phyloP scores from a whole-genome alignment of 495 filamentous ascomycete genomes.

The Trypethelium eluteriae region DNA sequence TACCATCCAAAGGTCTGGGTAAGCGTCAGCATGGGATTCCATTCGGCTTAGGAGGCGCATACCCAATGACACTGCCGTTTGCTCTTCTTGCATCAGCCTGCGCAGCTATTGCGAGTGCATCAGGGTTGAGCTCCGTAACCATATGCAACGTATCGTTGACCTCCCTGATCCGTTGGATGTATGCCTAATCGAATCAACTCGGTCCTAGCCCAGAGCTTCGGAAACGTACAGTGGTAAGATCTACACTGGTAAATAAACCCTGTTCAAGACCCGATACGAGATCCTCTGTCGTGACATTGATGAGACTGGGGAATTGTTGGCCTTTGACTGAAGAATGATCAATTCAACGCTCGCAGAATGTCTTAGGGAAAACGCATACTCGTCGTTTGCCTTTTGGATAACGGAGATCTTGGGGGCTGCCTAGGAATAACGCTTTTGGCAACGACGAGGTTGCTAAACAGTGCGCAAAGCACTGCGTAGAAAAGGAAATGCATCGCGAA shows the following conservation, averaged over 20 bases:
- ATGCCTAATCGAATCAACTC: conserved; percentile 35
- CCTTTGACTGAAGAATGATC: conserved; percentile 15
- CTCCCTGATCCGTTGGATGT: conserved; percentile 46
- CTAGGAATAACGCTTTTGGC: background rate
- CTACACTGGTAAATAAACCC: conserved; percentile 49
- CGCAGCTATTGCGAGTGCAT: conserved; percentile 45
- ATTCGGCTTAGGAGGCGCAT: conserved; percentile 11
- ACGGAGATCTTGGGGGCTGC: background rate
- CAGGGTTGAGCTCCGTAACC: conserved; percentile 53
- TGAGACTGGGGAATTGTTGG: conserved; percentile 37
- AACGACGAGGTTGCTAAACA: background rate
- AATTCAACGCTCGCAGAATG: background rate
- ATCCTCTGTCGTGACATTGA: conserved; percentile 48
- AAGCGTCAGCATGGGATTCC: background rate
- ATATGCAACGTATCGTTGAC: conserved; percentile 45
- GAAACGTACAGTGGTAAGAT: conserved; percentile 44
- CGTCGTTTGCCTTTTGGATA: background rate
- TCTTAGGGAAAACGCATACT: background rate
- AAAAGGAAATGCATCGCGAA: conserved; percentile 1
- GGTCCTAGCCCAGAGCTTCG: background rate
- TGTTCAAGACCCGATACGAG: conserved; percentile 43
- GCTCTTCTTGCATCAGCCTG: conserved; percentile 47
- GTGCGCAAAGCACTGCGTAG: conserved; percentile 3
- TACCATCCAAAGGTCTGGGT: conserved; percentile 51
- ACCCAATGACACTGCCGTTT: conserved; percentile 41